A percentile compares a stretch with the other conserved stretches of the same genome.
phyloP scores from a whole-genome alignment of 1,284 basidiomycete genomes.

The Tetrapyrgos nigripes region DNA sequence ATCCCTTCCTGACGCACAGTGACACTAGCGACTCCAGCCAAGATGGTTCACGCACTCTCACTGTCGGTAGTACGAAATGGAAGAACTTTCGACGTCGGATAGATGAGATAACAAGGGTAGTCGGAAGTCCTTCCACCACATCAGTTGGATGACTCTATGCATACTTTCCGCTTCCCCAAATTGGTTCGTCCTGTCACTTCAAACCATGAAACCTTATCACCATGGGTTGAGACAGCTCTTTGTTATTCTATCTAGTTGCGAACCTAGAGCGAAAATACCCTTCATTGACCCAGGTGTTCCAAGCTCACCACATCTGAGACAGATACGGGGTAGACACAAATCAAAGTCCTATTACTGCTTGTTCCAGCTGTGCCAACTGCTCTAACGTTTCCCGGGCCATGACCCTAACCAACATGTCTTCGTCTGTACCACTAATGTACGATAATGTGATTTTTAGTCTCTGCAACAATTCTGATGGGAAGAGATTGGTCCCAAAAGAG shows the following conservation, averaged over 20 bases:
- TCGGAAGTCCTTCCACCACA: constrained; percentile 43
- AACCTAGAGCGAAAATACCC: constrained; percentile 69
- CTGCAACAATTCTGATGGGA: constrained; percentile 48
- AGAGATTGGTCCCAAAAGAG: constrained; percentile 20
- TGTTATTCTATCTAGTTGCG: constrained; percentile 23
- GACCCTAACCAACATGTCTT: constrained; percentile 73
- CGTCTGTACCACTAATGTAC: constrained; percentile 78
- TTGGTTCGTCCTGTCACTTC: constrained; percentile 11
- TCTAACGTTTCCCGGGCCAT: constrained; percentile 82
- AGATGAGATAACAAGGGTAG: constrained; percentile 71
- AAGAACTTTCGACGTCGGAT: constrained; percentile 69
- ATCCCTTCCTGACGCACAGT: constrained; percentile 76
- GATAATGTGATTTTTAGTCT: constrained; percentile 69
- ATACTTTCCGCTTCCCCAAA: neutral
- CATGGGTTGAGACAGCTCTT: constrained; percentile 7
- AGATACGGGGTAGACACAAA: constrained; percentile 87
- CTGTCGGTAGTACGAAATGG: constrained; percentile 71
- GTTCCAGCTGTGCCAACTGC: constrained; percentile 57
- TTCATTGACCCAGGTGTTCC: constrained; percentile 80
- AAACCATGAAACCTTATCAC: constrained; percentile 6
- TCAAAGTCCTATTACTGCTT: constrained; percentile 51
- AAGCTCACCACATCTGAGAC: constrained; percentile 75
- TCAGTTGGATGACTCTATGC: neutral
- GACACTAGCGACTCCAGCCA: constrained; percentile 49
- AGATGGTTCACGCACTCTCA: constrained; percentile 52